Base-by-base conservation (phyloP, 2,329 filamentous ascomycete species). In the Clonostachys chloroleuca region DNA sequence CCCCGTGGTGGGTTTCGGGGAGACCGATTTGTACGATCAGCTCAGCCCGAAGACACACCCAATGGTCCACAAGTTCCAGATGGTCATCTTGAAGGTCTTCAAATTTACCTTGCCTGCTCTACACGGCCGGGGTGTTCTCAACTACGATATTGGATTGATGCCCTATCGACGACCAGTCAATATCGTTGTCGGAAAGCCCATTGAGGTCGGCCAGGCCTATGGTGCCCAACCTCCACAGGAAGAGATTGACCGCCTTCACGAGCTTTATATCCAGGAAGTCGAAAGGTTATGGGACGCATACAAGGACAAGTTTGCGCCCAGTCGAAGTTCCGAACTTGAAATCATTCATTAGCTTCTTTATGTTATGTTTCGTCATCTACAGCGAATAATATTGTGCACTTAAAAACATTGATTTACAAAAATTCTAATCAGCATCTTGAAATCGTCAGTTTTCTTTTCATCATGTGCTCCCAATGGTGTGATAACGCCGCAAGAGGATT, bases 61-160 rank as follows among this genome's bases (percentile, higher is more conserved):
- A 2, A 72, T 81, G 50, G 81, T 97, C 47, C 87, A 92, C 70
- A 84, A 82, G 60, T 68, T 88, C 36, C 94, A 99, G 68, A 83
- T 96, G 71, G 70, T 91, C 30, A 73, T 95, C 48, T 92, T 97
- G 68, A 87, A 86, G 56, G 73, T 87, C 6, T 83, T 95, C 74
- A 95, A 95, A 45, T 99, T 96, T 59, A 97, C 94, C 0, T 77
- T 97, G 12, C 92, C 94, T 1, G 78, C 95, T 30, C 87, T 96
- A 58, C 91, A 96, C 64, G 92, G 92, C 4, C 74, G 92, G 24
- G 92, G 92, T 12, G 85, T 97, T 39, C 96, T 97, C 70, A 99
- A 99, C 66, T 97, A 99, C 62, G 94, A 99, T 64, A 89, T 96
- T 13, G 94, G 94, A 5, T 72, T 97, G 58, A 91, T 97, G 89